A percentile compares a stretch with the other conserved stretches of the same genome.
phyloP scores from a whole-genome alignment of 116 monocot genomes.

The Iris pallida region DNA sequence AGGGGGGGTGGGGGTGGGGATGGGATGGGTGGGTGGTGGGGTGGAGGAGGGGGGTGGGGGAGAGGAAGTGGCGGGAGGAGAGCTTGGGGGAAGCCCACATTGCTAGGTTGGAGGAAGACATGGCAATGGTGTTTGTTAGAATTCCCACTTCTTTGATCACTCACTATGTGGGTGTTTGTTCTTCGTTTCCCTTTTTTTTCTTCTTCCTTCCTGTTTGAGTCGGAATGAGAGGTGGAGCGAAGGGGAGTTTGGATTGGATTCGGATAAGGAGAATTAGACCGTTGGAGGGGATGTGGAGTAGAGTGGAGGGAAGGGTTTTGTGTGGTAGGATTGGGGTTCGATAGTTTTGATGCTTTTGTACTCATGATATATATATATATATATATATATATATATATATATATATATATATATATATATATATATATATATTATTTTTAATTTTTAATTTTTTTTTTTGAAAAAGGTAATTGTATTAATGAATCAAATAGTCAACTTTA shows the following conservation, averaged over 20 bases:
- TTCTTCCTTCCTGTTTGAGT: neutral
- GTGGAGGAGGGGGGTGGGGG: slow-evolving; percentile 9
- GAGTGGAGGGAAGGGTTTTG: neutral
- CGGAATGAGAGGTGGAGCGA: slow-evolving; percentile 12
- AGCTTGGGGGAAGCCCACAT: slow-evolving; percentile 15
- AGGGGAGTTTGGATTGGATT: slow-evolving; percentile 7
- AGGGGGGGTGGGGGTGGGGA: slow-evolving; percentile 1
- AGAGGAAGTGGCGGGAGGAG: slow-evolving; percentile 23
- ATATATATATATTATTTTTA: too few species aligned
- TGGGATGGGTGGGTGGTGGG: slow-evolving; percentile 5
- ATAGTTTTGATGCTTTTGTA: too few species aligned
- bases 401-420: too few species aligned
- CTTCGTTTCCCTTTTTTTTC: neutral
- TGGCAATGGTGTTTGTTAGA: neutral
- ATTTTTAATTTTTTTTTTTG: too few species aligned
- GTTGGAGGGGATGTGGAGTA: neutral
- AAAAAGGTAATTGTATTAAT: too few species aligned
- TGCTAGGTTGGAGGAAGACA: slow-evolving; percentile 17
- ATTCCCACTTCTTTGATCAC: neutral
- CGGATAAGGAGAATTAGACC: neutral
- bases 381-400: too few species aligned
- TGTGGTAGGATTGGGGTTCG: neutral
- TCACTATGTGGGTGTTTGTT: neutral
- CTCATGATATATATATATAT: too few species aligned
- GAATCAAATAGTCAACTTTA: too few species aligned